phyloP scores from a whole-genome alignment of 2,329 filamentous ascomycete genomes.

The Fusarium multiceps region DNA sequence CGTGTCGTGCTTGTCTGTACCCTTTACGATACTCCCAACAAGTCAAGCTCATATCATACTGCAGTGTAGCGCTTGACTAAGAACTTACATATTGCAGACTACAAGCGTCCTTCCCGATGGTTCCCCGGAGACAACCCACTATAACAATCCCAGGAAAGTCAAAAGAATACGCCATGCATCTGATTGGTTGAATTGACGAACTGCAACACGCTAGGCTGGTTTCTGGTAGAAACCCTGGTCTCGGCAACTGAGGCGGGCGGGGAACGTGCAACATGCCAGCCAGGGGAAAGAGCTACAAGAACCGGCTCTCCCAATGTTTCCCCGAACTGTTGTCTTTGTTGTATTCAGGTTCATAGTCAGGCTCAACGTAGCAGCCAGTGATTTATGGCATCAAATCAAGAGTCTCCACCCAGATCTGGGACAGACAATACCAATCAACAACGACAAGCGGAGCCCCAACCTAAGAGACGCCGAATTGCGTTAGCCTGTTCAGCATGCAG shows the following conservation, averaged over 20 bases:
- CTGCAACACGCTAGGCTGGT: not conserved
- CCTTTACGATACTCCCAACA: not conserved
- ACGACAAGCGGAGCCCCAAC: not conserved
- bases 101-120: not conserved
- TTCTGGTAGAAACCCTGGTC: not conserved
- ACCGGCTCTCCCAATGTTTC: not conserved
- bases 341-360: not conserved
- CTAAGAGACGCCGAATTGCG: conserved; percentile 9
- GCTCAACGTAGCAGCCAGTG: not conserved
- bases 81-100: not conserved
- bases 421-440: not conserved
- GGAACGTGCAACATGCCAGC: not conserved
- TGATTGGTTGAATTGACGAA: not conserved
- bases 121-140: not conserved
- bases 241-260: not conserved
- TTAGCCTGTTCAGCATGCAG: conserved; percentile 9
- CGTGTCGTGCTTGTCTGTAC: rapidly evolving
- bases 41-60: not conserved
- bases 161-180: not conserved
- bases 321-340: not conserved
- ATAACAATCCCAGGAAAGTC: not conserved
- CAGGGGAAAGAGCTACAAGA: not conserved
- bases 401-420: conserved; percentile 1
- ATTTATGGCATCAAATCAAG: not conserved
- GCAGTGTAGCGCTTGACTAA: not conserved